These are phyloP conservation scores for Dioszegia crocea DNA, from an alignment of 768 basidiomycete species.

Conservation along the genomic window DNA sequence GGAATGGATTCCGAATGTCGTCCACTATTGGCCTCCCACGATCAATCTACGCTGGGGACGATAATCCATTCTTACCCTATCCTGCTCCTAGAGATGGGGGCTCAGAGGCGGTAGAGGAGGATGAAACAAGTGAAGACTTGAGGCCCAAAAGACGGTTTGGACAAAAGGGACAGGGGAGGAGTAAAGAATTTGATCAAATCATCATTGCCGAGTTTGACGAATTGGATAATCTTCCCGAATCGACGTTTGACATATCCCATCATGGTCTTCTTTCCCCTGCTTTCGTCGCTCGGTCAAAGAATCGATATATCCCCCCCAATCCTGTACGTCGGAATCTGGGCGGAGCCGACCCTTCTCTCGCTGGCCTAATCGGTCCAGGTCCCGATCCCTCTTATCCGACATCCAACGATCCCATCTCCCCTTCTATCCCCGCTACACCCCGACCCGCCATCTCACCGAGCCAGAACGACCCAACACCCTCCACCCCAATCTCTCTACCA, in stretches of 20 bases:
- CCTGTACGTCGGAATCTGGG: too few relatives aligned
- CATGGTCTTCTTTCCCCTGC: background rate
- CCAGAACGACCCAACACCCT: background rate
- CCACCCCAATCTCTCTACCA: background rate
- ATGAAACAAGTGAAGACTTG: background rate
- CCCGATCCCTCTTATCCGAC: background rate
- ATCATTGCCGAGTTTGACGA: background rate
- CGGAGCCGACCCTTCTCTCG: too few relatives aligned
- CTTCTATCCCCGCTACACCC: background rate
- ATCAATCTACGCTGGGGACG: constrained; percentile 4
- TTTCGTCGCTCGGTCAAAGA: background rate
- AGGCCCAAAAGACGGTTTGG: too few relatives aligned
- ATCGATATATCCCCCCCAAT: background rate
- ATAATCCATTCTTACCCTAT: constrained; percentile 1
- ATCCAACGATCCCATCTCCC: background rate
- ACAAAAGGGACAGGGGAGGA: background rate
- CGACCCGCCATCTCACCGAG: background rate
- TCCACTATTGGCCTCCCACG: background rate
- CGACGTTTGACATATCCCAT: background rate
- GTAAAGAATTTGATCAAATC: background rate
- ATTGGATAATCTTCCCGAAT: background rate
- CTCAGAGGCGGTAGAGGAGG: background rate
- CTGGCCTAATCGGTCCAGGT: background rate
- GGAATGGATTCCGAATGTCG: background rate
- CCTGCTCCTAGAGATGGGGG: background rate